Evolutionary conservation across 768 basidiomycete genomes (phyloP), one percentile per base, ranked within the genome.

Genomic region (Leucocoprinus leucothites): DNA sequence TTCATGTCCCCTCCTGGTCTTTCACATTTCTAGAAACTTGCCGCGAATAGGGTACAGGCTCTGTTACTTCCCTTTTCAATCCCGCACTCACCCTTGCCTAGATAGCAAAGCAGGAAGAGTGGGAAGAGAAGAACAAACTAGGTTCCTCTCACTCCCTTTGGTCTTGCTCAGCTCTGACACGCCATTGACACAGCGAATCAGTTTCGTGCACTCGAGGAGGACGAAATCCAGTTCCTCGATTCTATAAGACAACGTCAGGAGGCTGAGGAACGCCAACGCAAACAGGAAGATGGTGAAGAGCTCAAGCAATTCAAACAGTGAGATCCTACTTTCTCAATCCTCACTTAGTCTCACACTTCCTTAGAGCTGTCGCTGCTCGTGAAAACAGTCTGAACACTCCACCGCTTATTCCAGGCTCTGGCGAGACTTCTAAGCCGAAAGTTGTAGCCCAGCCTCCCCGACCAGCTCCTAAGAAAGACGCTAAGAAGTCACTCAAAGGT

Each of bases 51-150:
- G 78, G 90, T 90, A 67, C 67, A 76, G 67, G 53, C 28, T 57
- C 41, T 24, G 26, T 51, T 34, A 28, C 34, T 40, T 4, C 19
- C 53, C 43, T 28, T 51, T 53, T 34, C 48, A 47, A 18, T 28
- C 46, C 28, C 43, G 1, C 44, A 34, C 51, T 49, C 22, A 9
- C 14, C 26, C 41, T 25, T 9, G 25, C 26, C 28, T 57, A 91
- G 89, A 83, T 86, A 64, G 90, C 89, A 60, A 92, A 93, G 69
- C 90, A 94, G 71, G 91, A 94, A 68, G 89, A 94, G 82, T 94
- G 90, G 89, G 91, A 94, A 66, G 89, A 91, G 68, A 89, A 89
- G 67, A 90, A 84, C 57, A 92, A 91, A 67, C 81, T 94, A 71
- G 78, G 78, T 74, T 53, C 51, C 56, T 54, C 34, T 25, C 45